Base-by-base conservation (phyloP, 257 asterid genomes). In the Scutellaria galericulata region DNA sequence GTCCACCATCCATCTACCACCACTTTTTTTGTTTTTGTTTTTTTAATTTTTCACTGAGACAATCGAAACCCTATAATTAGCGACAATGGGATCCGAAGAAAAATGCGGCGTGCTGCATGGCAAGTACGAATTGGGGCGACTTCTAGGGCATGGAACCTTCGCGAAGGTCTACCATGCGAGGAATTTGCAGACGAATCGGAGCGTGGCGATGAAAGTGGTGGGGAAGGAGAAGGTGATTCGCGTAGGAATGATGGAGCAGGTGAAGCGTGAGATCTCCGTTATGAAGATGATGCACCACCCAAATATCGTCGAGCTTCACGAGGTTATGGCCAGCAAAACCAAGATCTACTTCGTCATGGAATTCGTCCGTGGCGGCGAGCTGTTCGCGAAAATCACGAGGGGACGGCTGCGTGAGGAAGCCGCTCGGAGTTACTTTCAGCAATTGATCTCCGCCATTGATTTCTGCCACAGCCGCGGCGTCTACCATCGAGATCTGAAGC, bases 71-170 rank as follows among this genome's bases (percentile, higher is more conserved):
- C 12, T 37, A 37, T 3, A 42, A 15, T 42, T 14, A 2, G 7
- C 18, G 42, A 5, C 35, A 1, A 78, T 75, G 83, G 81, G 72
- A 56, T 54, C 77, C 22, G 83, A 80, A 24, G 79, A 77, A 9
- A 77, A 79, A 73, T 64, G 79, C 57, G 86, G 78, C 7, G 78
- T 74, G 27, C 61, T 82, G 59, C 70, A 72, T 39, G 86, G 86
- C 0, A 82, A 82, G 62, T 86, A 86, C 76, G 89, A 84, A 27
- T 20, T 84, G 7, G 89, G 91, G 51, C 78, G 81, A 37, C 31
- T 80, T 0, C 65, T 86, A 0, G 91, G 89, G 8, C 85, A 80
- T n/a, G 91, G 91, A 2, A 84, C 91, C 1, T 86, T 86, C 56
- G 91, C 84, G 15, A 86, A 86, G 55, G 91, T 86, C 31, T 86